These are phyloP conservation scores for Candida sithepensis DNA, from an alignment of 805 yeast genomes.

Conservation along the genomic window DNA sequence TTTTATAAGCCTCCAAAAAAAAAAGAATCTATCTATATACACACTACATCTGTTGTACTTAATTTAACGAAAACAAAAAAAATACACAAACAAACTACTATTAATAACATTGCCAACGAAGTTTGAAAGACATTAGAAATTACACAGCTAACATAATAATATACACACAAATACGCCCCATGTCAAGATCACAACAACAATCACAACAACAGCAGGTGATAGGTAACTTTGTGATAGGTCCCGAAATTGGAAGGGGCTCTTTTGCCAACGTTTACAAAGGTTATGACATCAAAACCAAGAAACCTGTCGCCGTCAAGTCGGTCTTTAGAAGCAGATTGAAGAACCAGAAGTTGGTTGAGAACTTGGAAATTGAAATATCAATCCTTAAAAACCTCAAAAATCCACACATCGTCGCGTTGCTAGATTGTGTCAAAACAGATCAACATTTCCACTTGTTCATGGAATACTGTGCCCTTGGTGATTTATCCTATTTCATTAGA, in stretches of 20 bases:
- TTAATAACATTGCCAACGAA: not conserved
- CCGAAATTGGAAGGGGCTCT: slow-evolving; percentile 92
- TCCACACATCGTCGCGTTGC: slow-evolving; percentile 85
- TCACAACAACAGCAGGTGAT: slow-evolving; percentile 21
- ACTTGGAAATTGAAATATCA: slow-evolving; percentile 87
- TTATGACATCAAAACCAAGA: slow-evolving; percentile 44
- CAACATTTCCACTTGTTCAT: slow-evolving; percentile 81
- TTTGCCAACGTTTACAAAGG: slow-evolving; percentile 96
- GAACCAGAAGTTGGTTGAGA: slow-evolving; percentile 83
- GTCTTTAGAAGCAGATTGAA: slow-evolving; percentile 79
- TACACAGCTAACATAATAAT: not conserved
- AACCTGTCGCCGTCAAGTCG: slow-evolving; percentile 83
- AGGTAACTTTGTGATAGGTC: slow-evolving; percentile 58
- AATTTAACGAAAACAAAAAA: too few relatives aligned
- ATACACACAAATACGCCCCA: too few relatives aligned
- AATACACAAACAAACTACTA: too few relatives aligned
- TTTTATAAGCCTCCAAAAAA: too few relatives aligned
- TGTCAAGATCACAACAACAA: slow-evolving; percentile 4
- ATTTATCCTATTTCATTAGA: slow-evolving; percentile 81
- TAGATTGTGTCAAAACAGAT: slow-evolving; percentile 78
- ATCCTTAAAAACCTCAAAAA: slow-evolving; percentile 85
- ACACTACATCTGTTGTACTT: too few relatives aligned
- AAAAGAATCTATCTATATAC: too few relatives aligned
- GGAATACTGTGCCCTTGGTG: slow-evolving; percentile 97
- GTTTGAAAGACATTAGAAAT: not conserved